Evolutionary conservation across 352 stramenopile genomes (phyloP).

Genomic region (Phytophthora pinifolia): DNA sequence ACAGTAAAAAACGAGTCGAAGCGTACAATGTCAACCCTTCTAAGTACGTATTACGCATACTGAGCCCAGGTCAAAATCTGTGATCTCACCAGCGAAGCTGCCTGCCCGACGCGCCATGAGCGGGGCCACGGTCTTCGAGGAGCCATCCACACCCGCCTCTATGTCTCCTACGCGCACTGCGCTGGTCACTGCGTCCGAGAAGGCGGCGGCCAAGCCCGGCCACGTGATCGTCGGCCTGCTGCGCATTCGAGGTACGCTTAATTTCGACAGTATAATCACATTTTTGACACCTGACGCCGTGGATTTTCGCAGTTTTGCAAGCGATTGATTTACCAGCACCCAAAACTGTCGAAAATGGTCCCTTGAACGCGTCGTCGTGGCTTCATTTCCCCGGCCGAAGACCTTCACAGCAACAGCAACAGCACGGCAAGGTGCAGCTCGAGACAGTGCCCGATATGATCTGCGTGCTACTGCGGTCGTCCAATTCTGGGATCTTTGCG

Average conservation of each 20-base stretch:
- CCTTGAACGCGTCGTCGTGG: conserved; percentile 41
- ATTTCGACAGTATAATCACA: neutral
- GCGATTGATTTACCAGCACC: conserved; percentile 52
- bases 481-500: conserved; percentile 31
- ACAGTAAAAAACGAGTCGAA: no score
- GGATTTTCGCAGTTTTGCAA: conserved; percentile 38
- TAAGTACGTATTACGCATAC: conserved; percentile 13
- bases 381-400: conserved; percentile 41
- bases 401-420: conserved; percentile 17
- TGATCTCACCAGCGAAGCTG: neutral
- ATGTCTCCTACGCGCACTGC: conserved; percentile 55
- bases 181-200: conserved; percentile 49
- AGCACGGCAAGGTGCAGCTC: conserved; percentile 27
- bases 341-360: conserved; percentile 20
- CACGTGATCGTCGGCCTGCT: conserved; percentile 49
- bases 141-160: conserved; percentile 11
- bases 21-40: no score
- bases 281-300: conserved; percentile 11
- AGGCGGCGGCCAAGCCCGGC: conserved; percentile 45
- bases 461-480: conserved; percentile 47
- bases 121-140: conserved; percentile 17
- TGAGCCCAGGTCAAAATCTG: conserved; percentile 7
- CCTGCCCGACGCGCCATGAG: no score
- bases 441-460: conserved; percentile 37
- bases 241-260: conserved; percentile 51